Percentiles rank a stretch among this genome's conserved stretches.
These are phyloP conservation scores for Lyophyllum semitale DNA, from an alignment of 768 basidiomycete species.

Conservation along the genomic window DNA sequence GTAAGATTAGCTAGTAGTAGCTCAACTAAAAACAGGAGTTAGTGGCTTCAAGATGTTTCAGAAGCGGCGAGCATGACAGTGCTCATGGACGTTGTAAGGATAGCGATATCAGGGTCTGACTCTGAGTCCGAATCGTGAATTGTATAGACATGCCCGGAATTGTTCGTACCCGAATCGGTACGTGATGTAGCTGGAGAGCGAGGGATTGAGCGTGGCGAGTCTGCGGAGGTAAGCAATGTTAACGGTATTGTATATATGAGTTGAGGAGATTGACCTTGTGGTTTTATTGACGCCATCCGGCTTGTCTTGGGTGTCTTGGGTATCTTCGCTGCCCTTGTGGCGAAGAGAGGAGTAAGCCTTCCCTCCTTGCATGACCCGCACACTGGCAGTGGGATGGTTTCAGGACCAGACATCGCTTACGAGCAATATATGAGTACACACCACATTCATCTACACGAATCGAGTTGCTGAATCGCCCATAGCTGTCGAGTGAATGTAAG, in stretches of 20 bases:
- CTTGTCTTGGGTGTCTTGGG: slow-evolving; percentile 40
- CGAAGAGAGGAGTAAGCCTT: slow-evolving; percentile 58
- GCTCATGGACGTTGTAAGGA: slow-evolving; percentile 27
- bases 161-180: neutral
- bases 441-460: slow-evolving; percentile 66
- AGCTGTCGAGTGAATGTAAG: slow-evolving; percentile 38
- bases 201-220: slow-evolving; percentile 32
- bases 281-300: slow-evolving; percentile 43
- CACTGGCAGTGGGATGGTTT: slow-evolving; percentile 35
- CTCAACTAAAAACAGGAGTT: neutral
- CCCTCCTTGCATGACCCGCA: slow-evolving; percentile 70
- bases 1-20: neutral
- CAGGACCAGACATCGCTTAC: neutral
- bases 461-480: slow-evolving; percentile 75
- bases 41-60: neutral
- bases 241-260: neutral
- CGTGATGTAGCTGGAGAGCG: neutral
- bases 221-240: slow-evolving; percentile 17
- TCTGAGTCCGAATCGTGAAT: slow-evolving; percentile 24
- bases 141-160: slow-evolving; percentile 3
- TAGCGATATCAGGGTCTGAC: slow-evolving; percentile 35
- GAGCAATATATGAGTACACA: slow-evolving; percentile 30
- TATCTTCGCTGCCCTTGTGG: slow-evolving; percentile 31
- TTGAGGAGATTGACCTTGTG: slow-evolving; percentile 41
- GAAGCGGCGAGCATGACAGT: slow-evolving; percentile 16